Percentiles rank a stretch among this genome's conserved stretches.
Evolutionary conservation across 2,329 filamentous ascomycete species (phyloP).

Genomic region (Curvularia sp.): DNA sequence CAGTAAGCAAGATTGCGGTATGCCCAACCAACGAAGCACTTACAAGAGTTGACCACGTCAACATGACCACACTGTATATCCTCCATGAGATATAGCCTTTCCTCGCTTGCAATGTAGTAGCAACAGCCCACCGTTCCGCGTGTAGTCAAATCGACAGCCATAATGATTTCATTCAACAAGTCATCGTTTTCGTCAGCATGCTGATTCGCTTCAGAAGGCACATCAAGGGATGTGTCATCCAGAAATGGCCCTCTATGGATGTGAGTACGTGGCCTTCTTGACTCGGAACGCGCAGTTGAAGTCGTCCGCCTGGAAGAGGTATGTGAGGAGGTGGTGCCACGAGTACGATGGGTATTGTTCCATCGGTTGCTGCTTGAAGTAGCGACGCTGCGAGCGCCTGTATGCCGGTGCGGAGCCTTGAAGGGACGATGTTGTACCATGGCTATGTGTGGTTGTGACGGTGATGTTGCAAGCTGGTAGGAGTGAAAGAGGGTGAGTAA

Average conservation of each 20-base stretch:
- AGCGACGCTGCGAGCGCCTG: constrained; percentile 19
- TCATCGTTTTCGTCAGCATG: constrained; percentile 58
- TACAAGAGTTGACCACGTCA: constrained; percentile 63
- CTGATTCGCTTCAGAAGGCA: constrained; percentile 10
- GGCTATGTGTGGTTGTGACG: not conserved
- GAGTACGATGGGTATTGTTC: constrained; percentile 13
- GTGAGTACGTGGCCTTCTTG: constrained; percentile 2
- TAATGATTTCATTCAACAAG: constrained; percentile 71
- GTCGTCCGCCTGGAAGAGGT: constrained; percentile 20
- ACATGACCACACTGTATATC: constrained; percentile 74
- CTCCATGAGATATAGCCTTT: constrained; percentile 76
- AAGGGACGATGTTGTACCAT: constrained; percentile 26
- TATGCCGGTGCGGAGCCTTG: constrained; percentile 20
- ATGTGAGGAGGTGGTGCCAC: constrained; percentile 16
- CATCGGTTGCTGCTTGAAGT: constrained; percentile 17
- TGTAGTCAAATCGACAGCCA: constrained; percentile 80
- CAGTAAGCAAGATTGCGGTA: not conserved
- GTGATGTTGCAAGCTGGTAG: not conserved
- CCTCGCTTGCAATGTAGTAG: constrained; percentile 76
- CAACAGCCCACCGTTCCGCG: constrained; percentile 79
- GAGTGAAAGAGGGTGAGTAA: constrained; percentile 4
- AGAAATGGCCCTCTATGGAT: not conserved
- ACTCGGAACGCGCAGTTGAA: constrained; percentile 13
- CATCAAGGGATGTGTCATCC: constrained; percentile 4
- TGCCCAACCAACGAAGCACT: constrained; percentile 21